A percentile compares a stretch with the other conserved stretches of the same genome.
Conservation (phyloP, 306 rosid genomes). For the Urtica urens region DNA sequence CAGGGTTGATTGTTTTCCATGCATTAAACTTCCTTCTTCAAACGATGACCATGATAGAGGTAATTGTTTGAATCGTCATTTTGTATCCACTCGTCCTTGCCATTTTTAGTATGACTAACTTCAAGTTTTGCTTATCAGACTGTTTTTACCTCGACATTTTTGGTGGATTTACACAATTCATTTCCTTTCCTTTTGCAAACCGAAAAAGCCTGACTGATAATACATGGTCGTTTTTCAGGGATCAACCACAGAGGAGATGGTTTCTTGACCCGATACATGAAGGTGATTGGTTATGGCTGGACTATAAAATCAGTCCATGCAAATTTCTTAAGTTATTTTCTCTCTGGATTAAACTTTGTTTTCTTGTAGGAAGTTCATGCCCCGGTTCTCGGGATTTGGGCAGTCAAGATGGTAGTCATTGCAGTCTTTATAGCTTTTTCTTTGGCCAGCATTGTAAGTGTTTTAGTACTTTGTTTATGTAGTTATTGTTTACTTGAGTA, state of each 20-base stretch:
- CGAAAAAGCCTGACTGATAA: not conserved
- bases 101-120: no score
- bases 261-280: constrained; percentile 71
- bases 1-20: constrained; percentile 88
- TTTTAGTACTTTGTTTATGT: no score
- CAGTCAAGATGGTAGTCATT: constrained; percentile 59
- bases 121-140: not conserved
- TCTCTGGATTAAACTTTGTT: constrained; percentile 12
- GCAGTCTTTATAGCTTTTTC: constrained; percentile 64
- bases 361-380: constrained; percentile 70
- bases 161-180: not conserved
- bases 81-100: no score
- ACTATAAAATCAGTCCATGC: no score
- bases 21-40: constrained; percentile 48
- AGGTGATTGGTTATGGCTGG: constrained; percentile 46
- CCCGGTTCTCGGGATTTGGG: constrained; percentile 77
- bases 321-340: constrained; percentile 5
- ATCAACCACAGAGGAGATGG: constrained; percentile 45
- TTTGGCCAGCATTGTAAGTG: constrained; percentile 90
- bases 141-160: no score
- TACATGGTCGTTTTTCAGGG: constrained; percentile 25
- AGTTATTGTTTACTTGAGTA: no score
- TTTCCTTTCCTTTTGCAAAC: not conserved
- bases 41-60: constrained; percentile 52
- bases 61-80: constrained; percentile 15